These are phyloP conservation scores for Fusarium abutilonis DNA, from an alignment of 2,329 filamentous ascomycete genomes.

Conservation along the genomic window DNA sequence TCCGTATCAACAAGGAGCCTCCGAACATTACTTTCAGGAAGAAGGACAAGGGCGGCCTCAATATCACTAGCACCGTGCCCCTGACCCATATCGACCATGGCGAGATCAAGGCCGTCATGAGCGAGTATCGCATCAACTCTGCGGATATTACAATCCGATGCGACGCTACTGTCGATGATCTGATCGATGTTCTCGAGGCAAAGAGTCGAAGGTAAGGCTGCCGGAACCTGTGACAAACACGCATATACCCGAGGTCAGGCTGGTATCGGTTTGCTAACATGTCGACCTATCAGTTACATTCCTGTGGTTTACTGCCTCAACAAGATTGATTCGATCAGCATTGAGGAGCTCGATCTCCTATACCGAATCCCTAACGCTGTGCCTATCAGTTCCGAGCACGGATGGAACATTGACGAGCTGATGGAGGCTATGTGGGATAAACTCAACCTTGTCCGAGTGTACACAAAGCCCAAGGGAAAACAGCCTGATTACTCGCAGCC, in stretches of 20 bases:
- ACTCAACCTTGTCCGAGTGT: constrained; percentile 87
- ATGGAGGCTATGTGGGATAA: constrained; percentile 99
- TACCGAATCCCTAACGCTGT: constrained; percentile 98
- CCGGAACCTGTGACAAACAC: constrained; percentile 11
- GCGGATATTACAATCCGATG: constrained; percentile 98
- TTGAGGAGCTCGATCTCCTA: constrained; percentile 94
- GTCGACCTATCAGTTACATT: constrained; percentile 75
- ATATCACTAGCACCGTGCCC: constrained; percentile 93
- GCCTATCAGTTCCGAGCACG: constrained; percentile 95
- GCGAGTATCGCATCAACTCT: constrained; percentile 94
- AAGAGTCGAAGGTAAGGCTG: constrained; percentile 72
- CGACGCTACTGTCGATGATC: constrained; percentile 95
- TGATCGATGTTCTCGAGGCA: constrained; percentile 95
- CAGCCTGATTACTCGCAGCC: constrained; percentile 91
- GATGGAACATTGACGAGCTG: constrained; percentile 97
- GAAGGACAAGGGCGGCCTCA: constrained; percentile 98
- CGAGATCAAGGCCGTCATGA: constrained; percentile 98
- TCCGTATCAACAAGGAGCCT: constrained; percentile 95
- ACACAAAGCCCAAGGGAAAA: constrained; percentile 97
- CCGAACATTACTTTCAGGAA: constrained; percentile 99
- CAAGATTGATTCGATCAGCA: constrained; percentile 98
- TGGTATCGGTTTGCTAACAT: constrained; percentile 25
- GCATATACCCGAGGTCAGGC: constrained; percentile 1
- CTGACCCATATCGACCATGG: constrained; percentile 92
- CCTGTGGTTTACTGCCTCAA: constrained; percentile 99